A percentile compares a stretch with the other conserved stretches of the same genome.
phyloP scores from a whole-genome alignment of 148 eudicot genomes.

The Nepenthes mirabilis region DNA sequence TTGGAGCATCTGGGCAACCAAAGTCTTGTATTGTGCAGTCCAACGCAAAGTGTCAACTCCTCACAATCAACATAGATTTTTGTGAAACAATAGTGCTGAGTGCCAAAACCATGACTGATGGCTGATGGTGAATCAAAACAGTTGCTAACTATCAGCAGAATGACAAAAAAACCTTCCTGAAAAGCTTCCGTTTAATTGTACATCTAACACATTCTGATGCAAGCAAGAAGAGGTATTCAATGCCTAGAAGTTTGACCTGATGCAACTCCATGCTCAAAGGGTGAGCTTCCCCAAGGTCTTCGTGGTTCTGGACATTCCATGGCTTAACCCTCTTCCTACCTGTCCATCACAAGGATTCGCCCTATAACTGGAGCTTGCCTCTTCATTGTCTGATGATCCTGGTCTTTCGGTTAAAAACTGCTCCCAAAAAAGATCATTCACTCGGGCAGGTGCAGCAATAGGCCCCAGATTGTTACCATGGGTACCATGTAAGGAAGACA shows the following conservation, averaged over 20 bases:
- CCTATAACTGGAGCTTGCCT: conserved; percentile 51
- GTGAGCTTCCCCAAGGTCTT: conserved; percentile 44
- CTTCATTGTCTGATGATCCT: conserved; percentile 65
- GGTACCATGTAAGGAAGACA: conserved; percentile 34
- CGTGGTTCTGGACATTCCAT: conserved; percentile 34
- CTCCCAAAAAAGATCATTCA: conserved; percentile 90
- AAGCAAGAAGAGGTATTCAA: neutral
- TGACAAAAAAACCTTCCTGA: too few relatives aligned
- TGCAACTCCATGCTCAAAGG: conserved; percentile 26
- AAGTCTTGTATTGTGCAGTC: too few relatives aligned
- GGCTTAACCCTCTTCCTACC: conserved; percentile 38
- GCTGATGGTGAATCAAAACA: too few relatives aligned
- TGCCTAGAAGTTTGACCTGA: neutral
- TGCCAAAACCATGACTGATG: too few relatives aligned
- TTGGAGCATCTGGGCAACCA: too few relatives aligned
- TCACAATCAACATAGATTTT: too few relatives aligned
- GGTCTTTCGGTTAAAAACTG: conserved; percentile 91
- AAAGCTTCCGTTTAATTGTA: neutral
- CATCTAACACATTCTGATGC: neutral
- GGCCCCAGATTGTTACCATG: conserved; percentile 31
- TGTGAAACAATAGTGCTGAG: too few relatives aligned
- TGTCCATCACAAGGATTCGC: conserved; percentile 33
- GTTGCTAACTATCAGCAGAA: too few relatives aligned
- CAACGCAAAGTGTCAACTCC: too few relatives aligned
- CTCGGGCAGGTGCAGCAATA: conserved; percentile 32